Conservation (phyloP, 1,284 basidiomycete species). For the Pseudozyma sp. region DNA sequence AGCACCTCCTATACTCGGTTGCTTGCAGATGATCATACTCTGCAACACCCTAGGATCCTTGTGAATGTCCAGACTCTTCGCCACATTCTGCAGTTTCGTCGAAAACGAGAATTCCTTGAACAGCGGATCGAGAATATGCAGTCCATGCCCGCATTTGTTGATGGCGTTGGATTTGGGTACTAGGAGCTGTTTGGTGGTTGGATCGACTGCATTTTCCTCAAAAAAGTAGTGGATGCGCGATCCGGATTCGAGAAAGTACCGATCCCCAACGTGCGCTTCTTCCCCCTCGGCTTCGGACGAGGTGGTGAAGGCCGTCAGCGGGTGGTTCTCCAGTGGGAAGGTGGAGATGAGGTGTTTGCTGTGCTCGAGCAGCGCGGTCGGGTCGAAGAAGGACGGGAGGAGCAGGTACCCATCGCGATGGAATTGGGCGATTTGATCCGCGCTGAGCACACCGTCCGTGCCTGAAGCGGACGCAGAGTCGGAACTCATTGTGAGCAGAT, state of each 20-base stretch:
- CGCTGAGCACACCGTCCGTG: constrained; percentile 24
- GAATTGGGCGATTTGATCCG: constrained; percentile 50
- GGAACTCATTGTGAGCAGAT: neutral
- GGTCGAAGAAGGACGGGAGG: constrained; percentile 80
- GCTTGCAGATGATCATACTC: constrained; percentile 79
- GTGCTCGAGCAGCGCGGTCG: constrained; percentile 75
- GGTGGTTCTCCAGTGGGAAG: constrained; percentile 83
- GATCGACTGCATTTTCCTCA: constrained; percentile 78
- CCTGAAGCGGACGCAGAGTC: neutral
- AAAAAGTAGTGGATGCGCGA: constrained; percentile 84
- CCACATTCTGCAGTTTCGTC: constrained; percentile 41
- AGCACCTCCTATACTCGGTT: constrained; percentile 63
- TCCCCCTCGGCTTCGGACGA: constrained; percentile 62
- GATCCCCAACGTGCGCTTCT: constrained; percentile 75
- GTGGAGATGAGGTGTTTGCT: constrained; percentile 79
- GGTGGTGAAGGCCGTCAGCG: constrained; percentile 90
- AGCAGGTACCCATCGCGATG: constrained; percentile 77
- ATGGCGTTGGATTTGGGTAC: constrained; percentile 38
- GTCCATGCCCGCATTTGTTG: constrained; percentile 67
- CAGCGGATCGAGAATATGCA: constrained; percentile 84
- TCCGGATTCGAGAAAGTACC: constrained; percentile 89
- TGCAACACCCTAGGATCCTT: constrained; percentile 77
- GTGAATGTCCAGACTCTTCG: constrained; percentile 45
- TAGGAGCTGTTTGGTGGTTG: constrained; percentile 48
- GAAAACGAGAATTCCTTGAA: constrained; percentile 71